Evolutionary conservation across 345 rosid species (phyloP).

Genomic region (Carallia pectinifolia): DNA sequence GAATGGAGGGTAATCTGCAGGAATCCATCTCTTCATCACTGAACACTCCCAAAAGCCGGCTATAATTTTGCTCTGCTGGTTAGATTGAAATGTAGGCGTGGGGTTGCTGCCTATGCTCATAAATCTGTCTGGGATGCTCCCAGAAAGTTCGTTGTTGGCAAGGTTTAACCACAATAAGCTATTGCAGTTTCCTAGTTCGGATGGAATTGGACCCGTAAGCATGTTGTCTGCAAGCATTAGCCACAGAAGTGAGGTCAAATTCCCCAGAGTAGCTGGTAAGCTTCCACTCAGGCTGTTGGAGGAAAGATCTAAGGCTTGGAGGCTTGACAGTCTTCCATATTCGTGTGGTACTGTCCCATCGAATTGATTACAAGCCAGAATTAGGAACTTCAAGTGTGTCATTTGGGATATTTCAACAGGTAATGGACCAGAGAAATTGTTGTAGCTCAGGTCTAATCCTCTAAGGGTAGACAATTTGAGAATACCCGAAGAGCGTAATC

Average conservation of each 20-base stretch:
- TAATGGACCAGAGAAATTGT: conserved; percentile 62
- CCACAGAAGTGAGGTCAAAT: conserved; percentile 74
- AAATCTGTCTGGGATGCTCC: conserved; percentile 57
- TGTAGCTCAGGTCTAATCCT: conserved; percentile 73
- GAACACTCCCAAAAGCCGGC: conserved; percentile 79
- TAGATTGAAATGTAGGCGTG: conserved; percentile 48
- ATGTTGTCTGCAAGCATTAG: conserved; percentile 85
- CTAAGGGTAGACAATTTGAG: conserved; percentile 47
- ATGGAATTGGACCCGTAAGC: conserved; percentile 63
- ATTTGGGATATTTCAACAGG: conserved; percentile 59
- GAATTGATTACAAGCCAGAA: conserved; percentile 63
- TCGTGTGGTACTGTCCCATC: conserved; percentile 63
- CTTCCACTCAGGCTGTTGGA: conserved; percentile 63
- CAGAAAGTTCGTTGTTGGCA: conserved; percentile 72
- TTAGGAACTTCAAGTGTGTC: conserved; percentile 54
- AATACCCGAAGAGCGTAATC: conserved; percentile 62
- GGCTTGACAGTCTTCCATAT: conserved; percentile 51
- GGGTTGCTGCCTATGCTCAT: conserved; percentile 59
- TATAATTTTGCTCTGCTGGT: conserved; percentile 30
- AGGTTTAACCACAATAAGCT: conserved; percentile 90
- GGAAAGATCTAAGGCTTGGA: conserved; percentile 89
- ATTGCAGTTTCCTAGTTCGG: conserved; percentile 65
- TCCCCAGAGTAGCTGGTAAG: conserved; percentile 68
- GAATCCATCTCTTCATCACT: conserved; percentile 89
- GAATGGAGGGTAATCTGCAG: conserved; percentile 88